Base-by-base conservation (phyloP, 129 eudicot genomes). In the Solidago caesia region DNA sequence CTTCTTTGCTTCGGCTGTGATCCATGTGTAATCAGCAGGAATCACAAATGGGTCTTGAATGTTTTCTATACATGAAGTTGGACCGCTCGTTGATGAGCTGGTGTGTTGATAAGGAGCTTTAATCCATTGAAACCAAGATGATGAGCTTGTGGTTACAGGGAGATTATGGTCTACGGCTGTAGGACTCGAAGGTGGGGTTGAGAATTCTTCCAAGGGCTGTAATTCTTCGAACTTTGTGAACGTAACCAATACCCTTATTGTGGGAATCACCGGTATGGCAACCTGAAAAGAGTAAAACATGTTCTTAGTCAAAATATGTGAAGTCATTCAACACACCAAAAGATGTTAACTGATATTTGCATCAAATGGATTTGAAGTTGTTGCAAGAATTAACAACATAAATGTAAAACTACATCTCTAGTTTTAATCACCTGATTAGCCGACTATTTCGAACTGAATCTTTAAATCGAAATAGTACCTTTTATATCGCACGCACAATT, bases 101-200 rank as follows among this genome's bases (percentile, higher is more conserved):
- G 89, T 41, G 8, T 80, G 84, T 58, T 79, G 85, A 77, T 86
- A 81, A 10, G 97, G 92, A 75, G 87, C 60, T 85, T 89, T 92
- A 41, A 89, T 85, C 97, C 97, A 89, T 58, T 82, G 89, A 72
- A 83, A 85, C 97, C 97, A 92, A 41, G 91, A 89, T 6, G 79
- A 85, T 46, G 82, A 65, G 69, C 70, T 72, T 15, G 33, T 11
- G 51, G 62, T 48, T 57, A 83, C 1, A 11, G 84, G 77, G 77
- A 82, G 83, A 74, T 73, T 91, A 26, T 66, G 75, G 61, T 75
- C 84, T 52, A 73, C 49, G 41, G 81, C 76, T 10, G 84, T 77
- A 27, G 97, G 97, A 58, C 97, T 92, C 12, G 96, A 82, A 64
- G 93, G 97, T 4, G 97, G 96, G 8, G 97, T 92, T 12, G 84